Percentiles rank a stretch among this genome's conserved stretches.
phyloP scores from a whole-genome alignment of 192 early-diverging fungal species.

The Backusella luteola region DNA sequence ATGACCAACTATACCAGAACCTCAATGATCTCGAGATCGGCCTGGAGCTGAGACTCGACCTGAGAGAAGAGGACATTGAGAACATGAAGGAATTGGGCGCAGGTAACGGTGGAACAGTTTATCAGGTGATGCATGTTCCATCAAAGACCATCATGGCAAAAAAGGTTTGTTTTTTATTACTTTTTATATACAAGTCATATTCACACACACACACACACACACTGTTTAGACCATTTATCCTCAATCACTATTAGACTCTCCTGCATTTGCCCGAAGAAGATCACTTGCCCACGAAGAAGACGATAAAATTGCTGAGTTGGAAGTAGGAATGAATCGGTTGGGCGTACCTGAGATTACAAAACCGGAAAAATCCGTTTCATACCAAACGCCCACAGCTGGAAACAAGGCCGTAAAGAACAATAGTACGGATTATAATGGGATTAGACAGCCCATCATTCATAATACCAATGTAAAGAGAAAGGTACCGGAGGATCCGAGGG shows the following conservation, averaged over 20 bases:
- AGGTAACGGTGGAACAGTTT: conserved; percentile 91
- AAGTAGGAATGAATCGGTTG: not conserved
- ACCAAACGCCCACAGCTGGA: not conserved
- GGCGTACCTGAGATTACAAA: not conserved
- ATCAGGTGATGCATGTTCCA: conserved; percentile 80
- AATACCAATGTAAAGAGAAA: not conserved
- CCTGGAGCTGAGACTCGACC: conserved; percentile 71
- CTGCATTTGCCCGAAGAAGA: conserved; percentile 6
- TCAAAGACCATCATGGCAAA: conserved; percentile 90
- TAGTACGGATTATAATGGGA: not conserved
- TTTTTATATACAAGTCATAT: not conserved
- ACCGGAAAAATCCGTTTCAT: conserved; percentile 14
- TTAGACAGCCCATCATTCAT: not conserved
- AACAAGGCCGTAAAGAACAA: not conserved
- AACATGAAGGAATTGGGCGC: conserved; percentile 80
- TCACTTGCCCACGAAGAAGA: not conserved
- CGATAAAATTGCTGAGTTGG: not conserved
- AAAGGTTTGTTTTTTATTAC: conserved; percentile 59
- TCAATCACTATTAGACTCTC: conserved; percentile 24
- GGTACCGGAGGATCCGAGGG: conserved; percentile 51
- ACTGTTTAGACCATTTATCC: conserved; percentile 24
- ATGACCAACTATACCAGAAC: conserved; percentile 40
- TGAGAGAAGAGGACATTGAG: conserved; percentile 80
- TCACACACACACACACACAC: not conserved
- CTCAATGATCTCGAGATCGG: conserved; percentile 65